Conservation (phyloP, 1,139 yeast genomes). For the Yamadazyma mexicana region DNA sequence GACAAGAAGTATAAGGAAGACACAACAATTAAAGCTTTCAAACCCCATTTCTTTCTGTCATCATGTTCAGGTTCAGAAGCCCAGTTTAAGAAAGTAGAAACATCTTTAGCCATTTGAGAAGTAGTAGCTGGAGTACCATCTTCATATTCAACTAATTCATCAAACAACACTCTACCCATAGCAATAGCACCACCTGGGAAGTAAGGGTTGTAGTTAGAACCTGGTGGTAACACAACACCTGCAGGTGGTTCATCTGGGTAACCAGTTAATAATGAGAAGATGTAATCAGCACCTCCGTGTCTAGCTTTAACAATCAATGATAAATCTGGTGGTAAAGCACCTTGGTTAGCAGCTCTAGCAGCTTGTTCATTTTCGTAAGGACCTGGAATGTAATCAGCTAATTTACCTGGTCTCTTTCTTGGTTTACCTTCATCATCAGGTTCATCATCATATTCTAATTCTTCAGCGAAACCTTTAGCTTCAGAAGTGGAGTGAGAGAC, state of each 20-base stretch:
- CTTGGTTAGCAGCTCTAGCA: conserved; percentile 99
- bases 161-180: conserved; percentile 97
- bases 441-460: conserved; percentile 97
- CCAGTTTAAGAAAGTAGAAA: conserved; percentile 94
- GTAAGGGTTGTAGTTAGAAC: conserved; percentile 97
- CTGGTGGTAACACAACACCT: conserved; percentile 90
- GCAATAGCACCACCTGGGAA: conserved; percentile 99
- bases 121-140: conserved; percentile 99
- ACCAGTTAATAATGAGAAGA: conserved; percentile 93
- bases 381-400: conserved; percentile 91
- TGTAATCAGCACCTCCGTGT: conserved; percentile 97
- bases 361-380: conserved; percentile 98
- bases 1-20: conserved; percentile 80
- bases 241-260: conserved; percentile 99
- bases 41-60: conserved; percentile 95
- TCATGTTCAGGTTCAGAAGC: conserved; percentile 99
- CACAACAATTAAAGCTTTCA: conserved; percentile 82
- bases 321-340: conserved; percentile 98
- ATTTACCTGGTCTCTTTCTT: conserved; percentile 97
- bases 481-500: conserved; percentile 91
- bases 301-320: conserved; percentile 97
- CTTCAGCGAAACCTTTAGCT: conserved; percentile 93
- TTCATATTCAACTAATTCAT: conserved; percentile 95
- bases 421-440: conserved; percentile 99
- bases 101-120: conserved; percentile 99